Conservation (phyloP, 371 early-diverging fungal genomes). For the Rhizopus sp. region DNA sequence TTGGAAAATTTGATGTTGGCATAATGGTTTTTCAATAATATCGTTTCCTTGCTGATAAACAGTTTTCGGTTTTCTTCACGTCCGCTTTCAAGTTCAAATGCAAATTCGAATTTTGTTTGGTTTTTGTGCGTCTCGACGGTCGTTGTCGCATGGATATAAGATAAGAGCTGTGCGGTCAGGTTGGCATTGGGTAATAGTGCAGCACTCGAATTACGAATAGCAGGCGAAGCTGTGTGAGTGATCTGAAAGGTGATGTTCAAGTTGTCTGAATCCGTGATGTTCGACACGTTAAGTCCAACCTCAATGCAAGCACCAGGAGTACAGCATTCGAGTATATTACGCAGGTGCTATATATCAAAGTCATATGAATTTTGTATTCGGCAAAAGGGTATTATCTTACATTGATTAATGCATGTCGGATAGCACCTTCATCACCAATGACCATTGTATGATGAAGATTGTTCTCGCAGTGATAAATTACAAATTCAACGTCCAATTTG, state of each 20-base stretch:
- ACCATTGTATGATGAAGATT: conserved; percentile 57
- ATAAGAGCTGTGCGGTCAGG: conserved; percentile 52
- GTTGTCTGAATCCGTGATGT: conserved; percentile 23
- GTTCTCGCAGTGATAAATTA: conserved; percentile 61
- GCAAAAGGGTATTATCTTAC: conserved; percentile 33
- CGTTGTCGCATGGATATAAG: conserved; percentile 50
- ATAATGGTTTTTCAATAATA: conserved; percentile 23
- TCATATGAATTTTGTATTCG: neutral
- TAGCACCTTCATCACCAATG: conserved; percentile 59
- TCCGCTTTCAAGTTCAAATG: conserved; percentile 30
- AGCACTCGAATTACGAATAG: conserved; percentile 31
- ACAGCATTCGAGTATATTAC: conserved; percentile 59
- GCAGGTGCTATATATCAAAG: conserved; percentile 48
- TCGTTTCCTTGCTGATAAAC: conserved; percentile 26
- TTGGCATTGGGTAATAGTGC: conserved; percentile 46
- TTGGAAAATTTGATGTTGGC: conserved; percentile 37
- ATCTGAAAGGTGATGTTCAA: conserved; percentile 55
- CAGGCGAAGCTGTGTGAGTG: conserved; percentile 48
- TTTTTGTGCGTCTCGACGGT: conserved; percentile 35
- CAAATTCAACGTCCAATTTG: conserved; percentile 58
- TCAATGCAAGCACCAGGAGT: conserved; percentile 66
- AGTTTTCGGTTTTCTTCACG: conserved; percentile 16
- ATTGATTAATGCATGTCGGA: conserved; percentile 58
- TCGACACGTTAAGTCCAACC: conserved; percentile 47
- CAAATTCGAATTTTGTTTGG: conserved; percentile 36